A percentile compares a stretch with the other conserved stretches of the same genome.
Evolutionary conservation across 345 rosid genomes (phyloP).

Genomic region (Bruguiera sexangula): DNA sequence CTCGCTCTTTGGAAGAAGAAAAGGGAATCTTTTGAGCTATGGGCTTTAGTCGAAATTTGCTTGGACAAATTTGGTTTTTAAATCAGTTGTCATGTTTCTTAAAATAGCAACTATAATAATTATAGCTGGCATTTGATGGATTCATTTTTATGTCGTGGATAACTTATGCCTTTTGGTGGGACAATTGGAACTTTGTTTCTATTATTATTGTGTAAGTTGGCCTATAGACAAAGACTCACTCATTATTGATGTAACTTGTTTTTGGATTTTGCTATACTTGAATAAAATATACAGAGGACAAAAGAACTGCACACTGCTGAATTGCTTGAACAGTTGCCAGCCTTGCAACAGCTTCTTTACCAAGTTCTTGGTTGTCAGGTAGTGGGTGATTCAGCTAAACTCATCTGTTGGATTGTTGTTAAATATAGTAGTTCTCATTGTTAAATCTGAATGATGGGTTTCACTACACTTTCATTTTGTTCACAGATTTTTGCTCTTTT

Average conservation of each 20-base stretch:
- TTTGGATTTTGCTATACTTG: background rate
- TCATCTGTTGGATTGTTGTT: constrained; percentile 10
- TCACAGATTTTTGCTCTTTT: background rate
- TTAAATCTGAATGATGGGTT: constrained; percentile 2
- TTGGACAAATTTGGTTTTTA: too few species aligned
- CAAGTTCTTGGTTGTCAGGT: constrained; percentile 95
- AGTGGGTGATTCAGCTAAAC: constrained; percentile 7
- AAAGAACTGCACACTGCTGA: constrained; percentile 89
- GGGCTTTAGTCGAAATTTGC: too few species aligned
- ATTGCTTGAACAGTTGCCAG: constrained; percentile 86
- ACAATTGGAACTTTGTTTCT: background rate
- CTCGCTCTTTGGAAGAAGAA: too few species aligned
- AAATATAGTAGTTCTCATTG: background rate
- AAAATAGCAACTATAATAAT: background rate
- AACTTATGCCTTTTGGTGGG: background rate
- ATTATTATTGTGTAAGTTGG: background rate
- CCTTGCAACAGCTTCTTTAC: constrained; percentile 86
- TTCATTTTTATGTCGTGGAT: background rate
- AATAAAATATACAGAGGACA: constrained; percentile 54
- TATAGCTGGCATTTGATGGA: background rate
- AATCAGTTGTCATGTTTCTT: background rate
- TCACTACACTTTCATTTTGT: background rate
- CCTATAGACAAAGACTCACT: too few species aligned
- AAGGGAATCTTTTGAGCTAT: too few species aligned
- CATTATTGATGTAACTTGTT: too few species aligned